Evolutionary conservation across 2,329 filamentous ascomycete genomes (phyloP).

Genomic region (Pseudogymnoascus sp.): DNA sequence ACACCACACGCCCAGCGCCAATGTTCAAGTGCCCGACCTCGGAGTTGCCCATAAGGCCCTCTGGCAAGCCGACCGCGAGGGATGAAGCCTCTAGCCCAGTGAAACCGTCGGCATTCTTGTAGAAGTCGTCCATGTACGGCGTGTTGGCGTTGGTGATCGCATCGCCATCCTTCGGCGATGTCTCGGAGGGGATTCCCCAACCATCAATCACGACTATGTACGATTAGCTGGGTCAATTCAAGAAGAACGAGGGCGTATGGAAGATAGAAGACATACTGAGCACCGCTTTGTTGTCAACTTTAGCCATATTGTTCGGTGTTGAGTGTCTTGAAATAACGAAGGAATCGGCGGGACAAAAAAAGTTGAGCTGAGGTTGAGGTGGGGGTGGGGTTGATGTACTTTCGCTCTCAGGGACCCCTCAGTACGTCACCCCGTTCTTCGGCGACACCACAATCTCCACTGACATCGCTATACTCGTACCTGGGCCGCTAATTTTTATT

Average conservation of each 20-base stretch:
- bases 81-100: slow-evolving; percentile 93
- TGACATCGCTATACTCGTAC: not conserved
- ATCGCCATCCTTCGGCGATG: slow-evolving; percentile 82
- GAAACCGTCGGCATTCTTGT: slow-evolving; percentile 73
- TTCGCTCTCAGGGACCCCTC: not conserved
- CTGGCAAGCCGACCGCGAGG: slow-evolving; percentile 86
- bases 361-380: not conserved
- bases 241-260: slow-evolving; percentile 50
- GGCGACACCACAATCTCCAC: slow-evolving; percentile 15
- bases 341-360: not conserved
- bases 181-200: slow-evolving; percentile 80
- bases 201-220: slow-evolving; percentile 92
- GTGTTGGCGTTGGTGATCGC: slow-evolving; percentile 91
- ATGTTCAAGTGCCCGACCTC: slow-evolving; percentile 99
- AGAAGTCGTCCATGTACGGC: slow-evolving; percentile 89
- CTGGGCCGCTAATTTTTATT: not conserved
- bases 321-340: not conserved
- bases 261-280: slow-evolving; percentile 45
- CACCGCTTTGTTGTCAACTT: slow-evolving; percentile 62
- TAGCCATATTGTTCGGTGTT: slow-evolving; percentile 43
- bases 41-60: slow-evolving; percentile 97
- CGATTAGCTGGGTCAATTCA: slow-evolving; percentile 53
- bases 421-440: slow-evolving; percentile 1
- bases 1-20: slow-evolving; percentile 91
- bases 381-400: slow-evolving; percentile 1